phyloP scores from a whole-genome alignment of 2,329 filamentous ascomycete genomes.

The Monilinia vaccinii-corymbosi region DNA sequence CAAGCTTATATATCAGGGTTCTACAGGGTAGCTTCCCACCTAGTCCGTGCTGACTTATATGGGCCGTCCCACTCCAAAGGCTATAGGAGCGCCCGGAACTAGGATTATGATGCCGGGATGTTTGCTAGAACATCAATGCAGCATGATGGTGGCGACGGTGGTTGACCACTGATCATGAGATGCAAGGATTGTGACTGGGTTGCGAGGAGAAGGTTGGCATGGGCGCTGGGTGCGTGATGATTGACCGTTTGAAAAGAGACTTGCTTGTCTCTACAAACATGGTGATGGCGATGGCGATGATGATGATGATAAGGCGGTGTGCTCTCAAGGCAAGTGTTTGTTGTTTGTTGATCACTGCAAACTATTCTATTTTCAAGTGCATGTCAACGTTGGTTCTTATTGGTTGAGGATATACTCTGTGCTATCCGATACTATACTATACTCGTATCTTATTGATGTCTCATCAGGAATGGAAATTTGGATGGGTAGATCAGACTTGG shows the following conservation, averaged over 20 bases:
- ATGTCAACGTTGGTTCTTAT: no score
- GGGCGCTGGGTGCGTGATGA: background rate
- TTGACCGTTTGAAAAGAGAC: background rate
- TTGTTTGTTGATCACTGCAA: background rate
- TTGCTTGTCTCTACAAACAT: background rate
- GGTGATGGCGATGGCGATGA: background rate
- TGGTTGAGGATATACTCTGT: no score
- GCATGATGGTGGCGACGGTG: background rate
- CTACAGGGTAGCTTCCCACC: conserved; percentile 9
- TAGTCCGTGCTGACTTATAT: conserved; percentile 17
- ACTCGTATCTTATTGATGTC: background rate
- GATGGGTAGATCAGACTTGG: background rate
- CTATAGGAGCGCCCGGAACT: conserved; percentile 19
- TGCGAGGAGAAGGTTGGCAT: background rate
- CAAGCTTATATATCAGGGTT: conserved; percentile 5
- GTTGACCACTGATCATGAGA: background rate
- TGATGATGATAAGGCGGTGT: background rate
- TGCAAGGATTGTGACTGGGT: background rate
- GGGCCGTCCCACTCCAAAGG: conserved; percentile 6
- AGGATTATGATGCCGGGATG: conserved; percentile 15
- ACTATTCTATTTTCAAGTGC: background rate
- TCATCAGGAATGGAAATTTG: background rate
- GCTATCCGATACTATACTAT: no score
- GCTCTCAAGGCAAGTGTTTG: background rate
- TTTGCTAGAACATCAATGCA: conserved; percentile 3